Conservation (phyloP, 129 eudicot species). For the Kitagawia praeruptora region DNA sequence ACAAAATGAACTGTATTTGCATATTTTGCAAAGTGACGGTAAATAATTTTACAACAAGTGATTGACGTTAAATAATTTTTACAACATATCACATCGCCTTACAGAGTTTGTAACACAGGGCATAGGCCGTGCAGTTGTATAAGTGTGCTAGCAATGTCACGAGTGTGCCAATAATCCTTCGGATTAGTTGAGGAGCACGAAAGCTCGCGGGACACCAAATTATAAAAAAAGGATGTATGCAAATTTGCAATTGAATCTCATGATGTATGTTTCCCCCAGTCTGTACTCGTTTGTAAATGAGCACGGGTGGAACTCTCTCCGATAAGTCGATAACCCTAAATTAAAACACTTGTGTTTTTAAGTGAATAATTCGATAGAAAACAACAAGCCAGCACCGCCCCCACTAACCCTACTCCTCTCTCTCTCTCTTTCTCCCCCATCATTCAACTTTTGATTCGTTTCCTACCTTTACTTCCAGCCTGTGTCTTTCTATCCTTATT, state of each 20-base stretch:
- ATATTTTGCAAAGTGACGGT: too few species aligned
- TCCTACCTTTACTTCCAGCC: background rate
- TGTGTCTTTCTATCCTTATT: background rate
- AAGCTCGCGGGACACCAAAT: too few species aligned
- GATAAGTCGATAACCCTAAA: background rate
- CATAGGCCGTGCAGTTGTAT: background rate
- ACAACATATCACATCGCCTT: too few species aligned
- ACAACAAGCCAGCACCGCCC: background rate
- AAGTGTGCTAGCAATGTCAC: too few species aligned
- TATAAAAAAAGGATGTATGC: too few species aligned
- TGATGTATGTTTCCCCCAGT: background rate
- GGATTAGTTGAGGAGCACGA: too few species aligned
- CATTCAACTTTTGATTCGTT: conserved; percentile 1
- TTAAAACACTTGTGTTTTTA: background rate
- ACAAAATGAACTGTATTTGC: too few species aligned
- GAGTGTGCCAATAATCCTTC: too few species aligned
- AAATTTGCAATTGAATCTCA: background rate
- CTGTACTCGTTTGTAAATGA: background rate
- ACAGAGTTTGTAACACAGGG: too few species aligned
- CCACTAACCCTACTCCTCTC: background rate
- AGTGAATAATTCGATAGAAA: background rate
- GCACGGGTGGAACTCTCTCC: background rate
- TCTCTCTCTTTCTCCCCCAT: background rate
- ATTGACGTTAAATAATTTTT: too few species aligned
- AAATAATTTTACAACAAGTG: too few species aligned